Evolutionary conservation across 306 rosid genomes (phyloP), one percentile per base, ranked within the genome.

Genomic region (Sicyos baderoa): DNA sequence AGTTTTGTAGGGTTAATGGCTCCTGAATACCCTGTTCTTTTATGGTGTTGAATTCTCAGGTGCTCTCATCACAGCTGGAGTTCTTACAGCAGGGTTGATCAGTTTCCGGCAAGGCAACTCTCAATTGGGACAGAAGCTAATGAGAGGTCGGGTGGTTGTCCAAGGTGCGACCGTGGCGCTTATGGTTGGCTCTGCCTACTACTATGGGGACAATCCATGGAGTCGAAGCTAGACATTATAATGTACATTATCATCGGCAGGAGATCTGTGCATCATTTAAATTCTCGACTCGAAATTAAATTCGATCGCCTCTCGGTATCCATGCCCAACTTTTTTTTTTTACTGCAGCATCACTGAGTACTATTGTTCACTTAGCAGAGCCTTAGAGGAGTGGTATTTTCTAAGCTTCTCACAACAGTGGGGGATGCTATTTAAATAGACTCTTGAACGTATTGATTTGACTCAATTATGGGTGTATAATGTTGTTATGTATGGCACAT

Each of bases 131-230:
- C 92, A 84, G 89, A 71, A 72, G 82, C 82, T 90, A 72, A 88
- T 90, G 97, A 80, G 95, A 81, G 95, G 92, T 79, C 93, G 95
- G 57, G 95, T 91, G 71, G 89, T 84, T 49, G 90, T 75, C 54
- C 93, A 91, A 76, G 97, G 93, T 72, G 90, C 83, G 50, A 91
- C 95, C 0, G 97, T 86, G 40, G 95, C 90, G 0, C 93, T 88
- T 70, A 88, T 91, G 97, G 95, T 88, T 60, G 95, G 93, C 72
- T 83, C 89, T 57, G 88, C 95, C 54, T 86, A 71, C 77, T 88
- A 85, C 79, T 88, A 88, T 32, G 95, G 89, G 19, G 92, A 86
- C 0, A 88, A 83, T 80, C 90, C 95, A 9, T 88, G 97, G 92
- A 78, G 67, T 48, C 80, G 16, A 77, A 51, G 15, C 56, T 84